Conservation (phyloP, 345 rosid species). For the Luvunga scandens region DNA sequence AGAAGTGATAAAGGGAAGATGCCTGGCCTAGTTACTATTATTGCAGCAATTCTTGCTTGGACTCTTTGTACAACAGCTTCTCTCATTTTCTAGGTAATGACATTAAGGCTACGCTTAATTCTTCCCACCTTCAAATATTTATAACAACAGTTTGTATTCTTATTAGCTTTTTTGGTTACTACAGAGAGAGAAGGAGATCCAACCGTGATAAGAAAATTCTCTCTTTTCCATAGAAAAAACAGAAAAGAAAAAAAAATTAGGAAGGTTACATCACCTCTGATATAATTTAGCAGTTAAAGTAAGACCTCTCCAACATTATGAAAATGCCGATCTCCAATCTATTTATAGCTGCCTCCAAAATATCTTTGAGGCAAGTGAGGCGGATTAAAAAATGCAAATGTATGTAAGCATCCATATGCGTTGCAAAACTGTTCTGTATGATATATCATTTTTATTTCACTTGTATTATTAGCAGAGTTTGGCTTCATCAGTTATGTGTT, state of each 20-base stretch:
- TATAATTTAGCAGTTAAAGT: neutral
- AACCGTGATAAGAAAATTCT: neutral
- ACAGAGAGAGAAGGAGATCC: neutral
- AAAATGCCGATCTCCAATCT: neutral
- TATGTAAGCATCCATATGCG: neutral
- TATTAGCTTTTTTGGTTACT: neutral
- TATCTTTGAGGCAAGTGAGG: neutral
- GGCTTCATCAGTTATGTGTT: neutral
- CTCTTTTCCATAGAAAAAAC: neutral
- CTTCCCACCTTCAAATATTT: too few species aligned
- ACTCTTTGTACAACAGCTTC: conserved; percentile 1
- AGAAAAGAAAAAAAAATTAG: neutral
- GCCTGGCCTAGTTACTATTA: conserved; percentile 28
- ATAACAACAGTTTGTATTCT: neutral
- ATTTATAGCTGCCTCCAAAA: neutral
- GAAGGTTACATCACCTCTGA: neutral
- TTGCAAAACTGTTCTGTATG: neutral
- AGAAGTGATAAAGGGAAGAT: conserved; percentile 60
- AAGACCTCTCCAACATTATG: neutral
- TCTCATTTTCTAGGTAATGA: too few species aligned
- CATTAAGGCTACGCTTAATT: too few species aligned
- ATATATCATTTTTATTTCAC: neutral
- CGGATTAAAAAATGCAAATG: neutral
- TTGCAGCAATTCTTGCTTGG: conserved; percentile 26
- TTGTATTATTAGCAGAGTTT: neutral